Evolutionary conservation across 225 moss, liverwort and hornwort species (phyloP).

Genomic region (Polytrichum commune): DNA sequence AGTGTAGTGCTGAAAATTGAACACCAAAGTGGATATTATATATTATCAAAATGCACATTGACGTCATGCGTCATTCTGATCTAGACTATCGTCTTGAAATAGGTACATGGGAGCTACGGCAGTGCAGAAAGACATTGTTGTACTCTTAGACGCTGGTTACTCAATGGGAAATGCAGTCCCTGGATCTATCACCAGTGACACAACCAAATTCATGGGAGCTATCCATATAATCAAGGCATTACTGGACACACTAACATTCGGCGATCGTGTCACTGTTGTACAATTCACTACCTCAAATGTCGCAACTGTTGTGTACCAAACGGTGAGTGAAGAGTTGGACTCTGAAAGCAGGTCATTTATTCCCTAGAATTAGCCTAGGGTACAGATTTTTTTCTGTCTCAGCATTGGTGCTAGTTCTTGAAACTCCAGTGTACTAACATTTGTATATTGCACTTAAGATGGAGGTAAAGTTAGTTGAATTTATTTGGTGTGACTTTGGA

Average conservation of each 20-base stretch:
- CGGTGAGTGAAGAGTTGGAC: constrained; percentile 15
- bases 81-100: background rate
- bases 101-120: constrained; percentile 47
- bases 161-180: constrained; percentile 43
- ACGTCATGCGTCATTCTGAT: no score
- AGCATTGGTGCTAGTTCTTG: no score
- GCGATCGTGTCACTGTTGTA: constrained; percentile 37
- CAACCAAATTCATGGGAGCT: constrained; percentile 24
- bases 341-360: no score
- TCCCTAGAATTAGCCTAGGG: no score
- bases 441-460: no score
- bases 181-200: constrained; percentile 9
- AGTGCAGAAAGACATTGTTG: constrained; percentile 30
- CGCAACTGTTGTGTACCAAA: constrained; percentile 11
- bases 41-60: no score
- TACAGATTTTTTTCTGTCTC: no score
- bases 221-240: constrained; percentile 33
- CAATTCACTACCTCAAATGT: constrained; percentile 20
- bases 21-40: no score
- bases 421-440: no score
- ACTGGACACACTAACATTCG: constrained; percentile 40
- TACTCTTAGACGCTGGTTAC: constrained; percentile 37
- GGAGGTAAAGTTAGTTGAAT: no score
- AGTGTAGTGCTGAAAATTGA: no score
- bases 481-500: no score